Evolutionary conservation across 257 asterid species (phyloP).

Genomic region (Nicotiana tabacum): DNA sequence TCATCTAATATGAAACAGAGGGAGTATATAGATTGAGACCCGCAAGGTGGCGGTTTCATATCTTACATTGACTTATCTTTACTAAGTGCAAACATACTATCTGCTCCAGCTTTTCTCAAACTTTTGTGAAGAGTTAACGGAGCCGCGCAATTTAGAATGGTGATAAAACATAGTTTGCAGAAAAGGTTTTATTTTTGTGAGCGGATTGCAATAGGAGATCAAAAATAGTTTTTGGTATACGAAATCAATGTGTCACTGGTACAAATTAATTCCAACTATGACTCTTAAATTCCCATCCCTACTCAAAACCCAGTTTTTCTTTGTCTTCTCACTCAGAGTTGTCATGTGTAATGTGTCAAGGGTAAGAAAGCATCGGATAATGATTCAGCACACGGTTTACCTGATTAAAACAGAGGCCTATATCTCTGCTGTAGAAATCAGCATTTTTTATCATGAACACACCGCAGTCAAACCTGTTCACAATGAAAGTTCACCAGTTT

Average conservation of each 20-base stretch:
- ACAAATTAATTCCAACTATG: background rate
- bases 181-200: background rate
- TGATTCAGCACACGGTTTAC: conserved; percentile 26
- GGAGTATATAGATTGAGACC: too few relatives aligned
- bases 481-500: background rate
- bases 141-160: background rate
- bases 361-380: background rate
- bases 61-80: background rate
- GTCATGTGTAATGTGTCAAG: background rate
- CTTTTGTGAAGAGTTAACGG: background rate
- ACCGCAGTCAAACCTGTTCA: conserved; percentile 81
- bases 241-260: background rate
- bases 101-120: background rate
- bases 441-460: conserved; percentile 91
- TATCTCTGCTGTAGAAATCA: conserved; percentile 78
- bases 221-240: background rate
- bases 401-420: conserved; percentile 79
- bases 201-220: background rate
- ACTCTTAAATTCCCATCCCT: background rate
- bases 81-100: background rate
- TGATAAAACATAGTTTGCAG: background rate
- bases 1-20: too few relatives aligned
- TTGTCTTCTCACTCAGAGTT: background rate
- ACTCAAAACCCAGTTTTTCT: background rate
- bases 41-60: too few relatives aligned